Conservation (phyloP, 352 stramenopile species). For the Peronospora tabacina region DNA sequence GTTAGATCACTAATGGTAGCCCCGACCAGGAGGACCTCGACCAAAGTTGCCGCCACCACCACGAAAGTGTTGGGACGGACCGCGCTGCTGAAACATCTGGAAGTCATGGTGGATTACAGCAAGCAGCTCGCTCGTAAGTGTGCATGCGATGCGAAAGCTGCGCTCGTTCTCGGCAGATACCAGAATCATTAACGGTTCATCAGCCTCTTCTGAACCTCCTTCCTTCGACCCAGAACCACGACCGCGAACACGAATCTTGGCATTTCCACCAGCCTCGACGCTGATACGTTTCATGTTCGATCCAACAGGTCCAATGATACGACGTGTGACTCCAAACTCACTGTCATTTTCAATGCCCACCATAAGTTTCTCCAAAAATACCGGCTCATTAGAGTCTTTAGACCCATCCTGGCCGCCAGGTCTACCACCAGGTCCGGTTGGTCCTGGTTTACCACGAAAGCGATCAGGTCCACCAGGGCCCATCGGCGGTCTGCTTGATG, state of each 20-base stretch:
- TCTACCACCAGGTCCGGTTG: slow-evolving; percentile 12
- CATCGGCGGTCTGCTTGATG: slow-evolving; percentile 26
- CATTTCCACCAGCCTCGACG: slow-evolving; percentile 63
- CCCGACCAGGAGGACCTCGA: slow-evolving; percentile 25
- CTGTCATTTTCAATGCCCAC: slow-evolving; percentile 84
- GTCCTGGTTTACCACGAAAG: slow-evolving; percentile 18
- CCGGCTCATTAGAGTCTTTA: slow-evolving; percentile 26
- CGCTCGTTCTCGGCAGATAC: slow-evolving; percentile 82
- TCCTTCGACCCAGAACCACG: slow-evolving; percentile 76
- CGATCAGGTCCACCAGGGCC: slow-evolving; percentile 18
- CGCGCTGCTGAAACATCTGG: slow-evolving; percentile 44
- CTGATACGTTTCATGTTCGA: slow-evolving; percentile 87
- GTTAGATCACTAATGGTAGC: slow-evolving; percentile 11
- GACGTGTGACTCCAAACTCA: slow-evolving; percentile 77
- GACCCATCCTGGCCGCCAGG: slow-evolving; percentile 8
- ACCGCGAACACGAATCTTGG: slow-evolving; percentile 81
- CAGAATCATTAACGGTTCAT: slow-evolving; percentile 77
- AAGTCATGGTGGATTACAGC: slow-evolving; percentile 70
- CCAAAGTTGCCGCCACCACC: slow-evolving; percentile 17
- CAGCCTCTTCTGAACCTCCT: slow-evolving; percentile 51
- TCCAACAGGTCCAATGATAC: slow-evolving; percentile 72
- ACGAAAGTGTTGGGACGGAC: slow-evolving; percentile 20
- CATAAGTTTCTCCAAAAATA: slow-evolving; percentile 63
- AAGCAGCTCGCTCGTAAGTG: slow-evolving; percentile 58
- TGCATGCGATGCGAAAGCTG: slow-evolving; percentile 72